A percentile compares a stretch with the other conserved stretches of the same genome.
phyloP scores from a whole-genome alignment of 768 basidiomycete species.

The Hygrocybe coccinea region DNA sequence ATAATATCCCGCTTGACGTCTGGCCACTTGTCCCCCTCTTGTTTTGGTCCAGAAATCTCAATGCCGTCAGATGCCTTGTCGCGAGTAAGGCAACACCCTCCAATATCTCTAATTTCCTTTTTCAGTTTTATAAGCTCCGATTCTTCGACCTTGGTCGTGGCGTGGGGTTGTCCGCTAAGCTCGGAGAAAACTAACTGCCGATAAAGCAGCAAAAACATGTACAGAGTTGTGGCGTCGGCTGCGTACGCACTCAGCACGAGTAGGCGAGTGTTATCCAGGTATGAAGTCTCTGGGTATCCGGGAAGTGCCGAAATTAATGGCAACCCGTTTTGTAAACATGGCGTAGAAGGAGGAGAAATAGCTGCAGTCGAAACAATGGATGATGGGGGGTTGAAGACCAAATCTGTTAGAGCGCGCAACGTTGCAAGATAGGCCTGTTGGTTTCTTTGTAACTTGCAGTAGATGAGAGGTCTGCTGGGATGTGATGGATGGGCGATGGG shows the following conservation, averaged over 20 bases:
- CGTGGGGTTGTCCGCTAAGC: slow-evolving; percentile 21
- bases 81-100: slow-evolving; percentile 44
- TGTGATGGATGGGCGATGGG: slow-evolving; percentile 42
- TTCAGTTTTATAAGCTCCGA: slow-evolving; percentile 58
- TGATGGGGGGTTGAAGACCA: slow-evolving; percentile 55
- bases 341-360: slow-evolving; percentile 26
- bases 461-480: slow-evolving; percentile 39
- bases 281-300: slow-evolving; percentile 70
- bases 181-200: slow-evolving; percentile 64
- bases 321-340: slow-evolving; percentile 25
- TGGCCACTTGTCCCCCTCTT: slow-evolving; percentile 51
- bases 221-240: slow-evolving; percentile 66
- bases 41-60: slow-evolving; percentile 17
- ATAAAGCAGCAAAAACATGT: slow-evolving; percentile 78
- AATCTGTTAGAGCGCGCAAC: slow-evolving; percentile 57
- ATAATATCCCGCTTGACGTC: slow-evolving; percentile 59
- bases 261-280: slow-evolving; percentile 73
- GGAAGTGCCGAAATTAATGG: slow-evolving; percentile 32
- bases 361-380: slow-evolving; percentile 28
- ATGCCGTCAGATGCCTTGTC: slow-evolving; percentile 17
- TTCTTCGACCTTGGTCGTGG: slow-evolving; percentile 40
- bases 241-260: slow-evolving; percentile 64
- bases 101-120: slow-evolving; percentile 71
- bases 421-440: slow-evolving; percentile 53
- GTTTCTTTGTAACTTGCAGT: slow-evolving; percentile 44